A percentile compares a stretch with the other conserved stretches of the same genome.
These are phyloP conservation scores for Gossypium laxum DNA, from an alignment of 441 rosid genomes.

Conservation along the genomic window DNA sequence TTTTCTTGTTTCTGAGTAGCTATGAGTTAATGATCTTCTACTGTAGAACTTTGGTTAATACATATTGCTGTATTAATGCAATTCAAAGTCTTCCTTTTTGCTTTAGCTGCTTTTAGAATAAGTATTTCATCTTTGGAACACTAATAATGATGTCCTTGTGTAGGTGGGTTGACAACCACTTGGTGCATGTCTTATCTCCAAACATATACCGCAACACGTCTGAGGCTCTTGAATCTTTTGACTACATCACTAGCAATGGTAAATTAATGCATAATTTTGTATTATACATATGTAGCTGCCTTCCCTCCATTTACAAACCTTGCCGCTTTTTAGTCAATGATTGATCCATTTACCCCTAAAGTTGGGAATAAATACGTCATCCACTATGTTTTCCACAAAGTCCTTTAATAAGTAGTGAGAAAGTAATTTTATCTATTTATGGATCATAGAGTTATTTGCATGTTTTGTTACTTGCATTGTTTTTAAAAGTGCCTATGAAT, in stretches of 20 bases:
- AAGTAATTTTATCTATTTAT: neutral
- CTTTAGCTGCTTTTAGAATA: slow-evolving; percentile 7
- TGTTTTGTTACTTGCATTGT: neutral
- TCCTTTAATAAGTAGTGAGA: neutral
- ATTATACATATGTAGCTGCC: neutral
- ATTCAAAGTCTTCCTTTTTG: neutral
- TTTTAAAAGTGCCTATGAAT: neutral
- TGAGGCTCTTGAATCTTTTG: slow-evolving; percentile 66
- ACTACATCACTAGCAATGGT: slow-evolving; percentile 62
- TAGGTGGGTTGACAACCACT: slow-evolving; percentile 70
- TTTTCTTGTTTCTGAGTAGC: neutral
- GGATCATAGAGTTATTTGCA: neutral
- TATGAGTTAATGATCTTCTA: neutral
- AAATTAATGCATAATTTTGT: slow-evolving; percentile 8
- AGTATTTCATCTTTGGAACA: slow-evolving; percentile 2
- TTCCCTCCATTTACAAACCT: neutral
- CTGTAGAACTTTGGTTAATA: neutral
- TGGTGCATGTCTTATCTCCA: slow-evolving; percentile 67
- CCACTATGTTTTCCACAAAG: neutral
- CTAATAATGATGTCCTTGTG: slow-evolving; percentile 12
- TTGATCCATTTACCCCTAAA: neutral
- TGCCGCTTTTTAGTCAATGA: neutral
- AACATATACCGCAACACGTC: slow-evolving; percentile 52
- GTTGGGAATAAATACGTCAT: neutral
- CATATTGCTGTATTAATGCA: neutral